These are phyloP conservation scores for Wickerhamiella sorbophila DNA, from an alignment of 805 yeast genomes.

Conservation along the genomic window DNA sequence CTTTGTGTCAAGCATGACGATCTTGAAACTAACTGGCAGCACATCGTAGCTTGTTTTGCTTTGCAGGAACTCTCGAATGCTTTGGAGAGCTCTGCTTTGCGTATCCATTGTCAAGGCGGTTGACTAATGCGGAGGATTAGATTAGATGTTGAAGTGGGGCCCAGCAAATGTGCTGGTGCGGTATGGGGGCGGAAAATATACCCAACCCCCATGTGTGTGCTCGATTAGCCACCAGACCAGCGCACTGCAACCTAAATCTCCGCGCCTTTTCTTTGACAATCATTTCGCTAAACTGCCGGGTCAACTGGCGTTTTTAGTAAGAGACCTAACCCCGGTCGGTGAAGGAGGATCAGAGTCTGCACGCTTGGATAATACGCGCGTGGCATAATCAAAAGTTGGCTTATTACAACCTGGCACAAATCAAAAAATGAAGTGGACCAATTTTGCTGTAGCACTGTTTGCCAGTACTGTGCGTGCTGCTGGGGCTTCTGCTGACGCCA, in stretches of 20 bases:
- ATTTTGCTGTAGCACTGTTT: slow-evolving; percentile 17
- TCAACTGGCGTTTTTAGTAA: no score
- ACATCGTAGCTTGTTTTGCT: slow-evolving; percentile 94
- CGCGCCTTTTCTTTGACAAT: no score
- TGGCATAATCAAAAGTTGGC: background rate
- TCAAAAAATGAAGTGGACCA: slow-evolving; percentile 33
- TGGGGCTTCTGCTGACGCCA: slow-evolving; percentile 60
- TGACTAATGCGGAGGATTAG: slow-evolving; percentile 13
- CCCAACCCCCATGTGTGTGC: no score
- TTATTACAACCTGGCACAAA: background rate
- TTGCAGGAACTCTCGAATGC: slow-evolving; percentile 70
- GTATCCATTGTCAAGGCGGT: slow-evolving; percentile 9
- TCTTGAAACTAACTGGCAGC: slow-evolving; percentile 82
- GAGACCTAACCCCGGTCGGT: no score
- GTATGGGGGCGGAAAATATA: no score
- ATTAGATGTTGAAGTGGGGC: background rate
- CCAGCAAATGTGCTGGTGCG: no score
- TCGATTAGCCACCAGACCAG: no score
- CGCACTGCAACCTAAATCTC: no score
- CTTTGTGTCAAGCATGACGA: slow-evolving; percentile 87
- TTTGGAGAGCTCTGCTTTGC: slow-evolving; percentile 48
- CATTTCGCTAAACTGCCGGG: no score
- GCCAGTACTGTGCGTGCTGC: slow-evolving; percentile 40
- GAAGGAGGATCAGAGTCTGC: no score
- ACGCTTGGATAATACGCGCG: background rate